Evolutionary conservation across 495 filamentous ascomycete species (phyloP), one percentile per base, ranked within the genome.

Genomic region (Tuber indicum): DNA sequence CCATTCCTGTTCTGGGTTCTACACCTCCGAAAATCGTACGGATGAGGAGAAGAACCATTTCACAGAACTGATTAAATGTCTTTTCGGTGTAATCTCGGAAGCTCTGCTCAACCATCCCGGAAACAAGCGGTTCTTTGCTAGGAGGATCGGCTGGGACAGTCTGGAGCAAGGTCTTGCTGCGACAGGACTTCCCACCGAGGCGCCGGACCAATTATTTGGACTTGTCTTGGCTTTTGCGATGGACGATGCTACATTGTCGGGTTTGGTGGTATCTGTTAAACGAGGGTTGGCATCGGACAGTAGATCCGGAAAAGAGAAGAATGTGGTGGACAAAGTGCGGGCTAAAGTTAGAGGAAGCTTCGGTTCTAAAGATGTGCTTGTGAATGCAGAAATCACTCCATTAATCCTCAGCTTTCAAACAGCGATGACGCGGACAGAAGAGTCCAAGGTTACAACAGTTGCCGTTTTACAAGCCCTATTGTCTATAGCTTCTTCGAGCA

Each of bases 61-160:
- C 72, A 88, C 96, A 82, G 88, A 91, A 42, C 85, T 97, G 41
- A 85, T 93, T 62, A 91, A 92, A 84, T 89, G 88, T 73, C 85
- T 90, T 17, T 87, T 98, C 62, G 88, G 88, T 74, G 89, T 93
- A 21, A 83, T 98, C 62, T 90, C 92, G 1, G 91, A 93, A 72
- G 90, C 91, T 42, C 88, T 98, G 81, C 89, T 90, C 71, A 90
- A 90, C 26, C 94, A 98, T 85, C 88, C 90, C 75, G 95, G 94
- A 19, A 99, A 98, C 85, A 87, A 90, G 77, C 89, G 91, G 76
- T 97, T 94, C 84, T 98, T 98, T 84, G 89, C 75, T 89, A 94
- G 42, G 86, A 90, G 26, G 89, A 89, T n/a, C 74, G 93, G 94
- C 14, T 93, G 92, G 90, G 86, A 88, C 75, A 89, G 89, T n/a